phyloP scores from a whole-genome alignment of 106 monocot species.

The Posidonia australis region DNA sequence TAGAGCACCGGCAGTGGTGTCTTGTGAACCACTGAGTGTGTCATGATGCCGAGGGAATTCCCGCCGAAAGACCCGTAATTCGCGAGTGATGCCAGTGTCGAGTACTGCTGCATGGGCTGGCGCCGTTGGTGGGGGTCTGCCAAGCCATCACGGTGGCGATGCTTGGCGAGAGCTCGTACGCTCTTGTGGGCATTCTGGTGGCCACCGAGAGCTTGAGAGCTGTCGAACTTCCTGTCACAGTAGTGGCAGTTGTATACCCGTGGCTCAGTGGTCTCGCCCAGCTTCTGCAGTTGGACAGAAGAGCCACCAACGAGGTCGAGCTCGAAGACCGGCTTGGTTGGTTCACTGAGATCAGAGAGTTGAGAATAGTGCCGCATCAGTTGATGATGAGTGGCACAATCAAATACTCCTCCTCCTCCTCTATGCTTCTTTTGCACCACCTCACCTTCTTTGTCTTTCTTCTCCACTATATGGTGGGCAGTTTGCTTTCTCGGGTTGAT shows the following conservation, averaged over 20 bases:
- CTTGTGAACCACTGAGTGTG: not conserved
- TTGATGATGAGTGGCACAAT: not conserved
- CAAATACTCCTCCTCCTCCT: not conserved
- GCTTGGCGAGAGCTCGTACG: not conserved
- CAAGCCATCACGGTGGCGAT: not conserved
- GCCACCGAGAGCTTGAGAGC: slow-evolving; percentile 3
- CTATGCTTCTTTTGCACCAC: not conserved
- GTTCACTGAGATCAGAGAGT: not conserved
- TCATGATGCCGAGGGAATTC: not conserved
- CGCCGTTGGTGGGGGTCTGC: not conserved
- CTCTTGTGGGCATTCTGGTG: slow-evolving; percentile 10
- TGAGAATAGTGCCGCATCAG: not conserved
- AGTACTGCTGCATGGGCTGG: not conserved
- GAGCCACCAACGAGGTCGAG: slow-evolving; percentile 2
- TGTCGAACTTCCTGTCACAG: slow-evolving; percentile 9
- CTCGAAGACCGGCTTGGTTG: not conserved
- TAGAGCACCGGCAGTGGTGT: not conserved
- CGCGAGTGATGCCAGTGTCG: not conserved
- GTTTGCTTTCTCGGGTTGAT: not conserved
- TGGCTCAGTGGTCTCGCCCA: not conserved
- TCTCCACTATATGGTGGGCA: too few relatives aligned
- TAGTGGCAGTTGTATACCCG: not conserved
- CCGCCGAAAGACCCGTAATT: not conserved
- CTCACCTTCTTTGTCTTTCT: not conserved
- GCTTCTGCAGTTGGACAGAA: not conserved